Conservation (phyloP, 495 filamentous ascomycete genomes). For the Chaetomidium leptoderma region DNA sequence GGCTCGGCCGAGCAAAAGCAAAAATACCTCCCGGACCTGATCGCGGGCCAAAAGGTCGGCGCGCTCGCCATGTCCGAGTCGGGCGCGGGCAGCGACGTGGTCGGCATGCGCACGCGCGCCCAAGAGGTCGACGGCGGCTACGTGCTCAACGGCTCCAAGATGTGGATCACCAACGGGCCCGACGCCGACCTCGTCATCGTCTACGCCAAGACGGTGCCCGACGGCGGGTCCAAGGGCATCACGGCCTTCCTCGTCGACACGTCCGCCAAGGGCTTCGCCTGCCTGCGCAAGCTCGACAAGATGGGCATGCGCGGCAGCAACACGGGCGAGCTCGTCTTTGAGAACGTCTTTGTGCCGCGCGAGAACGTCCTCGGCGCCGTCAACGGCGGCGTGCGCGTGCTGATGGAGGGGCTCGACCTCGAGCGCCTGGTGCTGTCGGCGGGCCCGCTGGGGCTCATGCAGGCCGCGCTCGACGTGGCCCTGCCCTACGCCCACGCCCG, state of each 20-base stretch:
- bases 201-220: conserved; percentile 89
- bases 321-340: conserved; percentile 91
- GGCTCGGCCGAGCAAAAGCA: conserved; percentile 74
- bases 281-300: conserved; percentile 91
- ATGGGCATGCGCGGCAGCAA: conserved; percentile 97
- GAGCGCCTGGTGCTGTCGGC: conserved; percentile 90
- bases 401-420: conserved; percentile 95
- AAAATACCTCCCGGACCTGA: conserved; percentile 73
- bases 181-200: conserved; percentile 87
- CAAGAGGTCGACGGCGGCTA: conserved; percentile 79
- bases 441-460: conserved; percentile 92
- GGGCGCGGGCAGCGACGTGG: conserved; percentile 86
- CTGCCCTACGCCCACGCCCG: conserved; percentile 87
- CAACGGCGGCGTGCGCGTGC: conserved; percentile 77
- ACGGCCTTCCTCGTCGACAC: conserved; percentile 90
- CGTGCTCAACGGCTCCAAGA: conserved; percentile 86
- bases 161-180: conserved; percentile 99
- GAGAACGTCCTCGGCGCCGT: conserved; percentile 76
- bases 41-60: conserved; percentile 77
- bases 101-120: conserved; percentile 87
- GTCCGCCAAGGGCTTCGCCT: conserved; percentile 68
- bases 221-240: conserved; percentile 81
- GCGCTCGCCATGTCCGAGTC: conserved; percentile 95
- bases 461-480: conserved; percentile 79
- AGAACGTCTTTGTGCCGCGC: conserved; percentile 82